Conservation (phyloP, 2,329 filamentous ascomycete species). For the Cordyceps farinosa region DNA sequence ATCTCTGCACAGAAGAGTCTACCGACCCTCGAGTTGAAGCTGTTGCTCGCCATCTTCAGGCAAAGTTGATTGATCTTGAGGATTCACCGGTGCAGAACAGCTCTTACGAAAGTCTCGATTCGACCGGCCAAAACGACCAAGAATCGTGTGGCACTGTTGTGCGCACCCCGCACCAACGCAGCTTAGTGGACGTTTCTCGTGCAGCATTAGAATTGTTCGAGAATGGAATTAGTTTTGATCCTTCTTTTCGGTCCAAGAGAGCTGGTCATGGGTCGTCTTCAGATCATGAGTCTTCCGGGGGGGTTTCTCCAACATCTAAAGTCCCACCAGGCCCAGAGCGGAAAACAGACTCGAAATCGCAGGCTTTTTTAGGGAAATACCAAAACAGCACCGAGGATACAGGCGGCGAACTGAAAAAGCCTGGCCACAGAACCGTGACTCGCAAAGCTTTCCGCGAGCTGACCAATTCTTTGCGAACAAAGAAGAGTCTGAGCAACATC, state of each 20-base stretch:
- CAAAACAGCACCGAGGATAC: background rate
- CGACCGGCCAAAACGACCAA: background rate
- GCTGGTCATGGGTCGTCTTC: background rate
- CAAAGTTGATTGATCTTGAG: constrained; percentile 18
- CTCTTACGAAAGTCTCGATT: constrained; percentile 4
- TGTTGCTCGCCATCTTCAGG: background rate
- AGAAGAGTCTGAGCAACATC: background rate
- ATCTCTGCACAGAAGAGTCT: background rate
- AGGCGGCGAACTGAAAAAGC: background rate
- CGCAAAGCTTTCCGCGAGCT: constrained; percentile 37
- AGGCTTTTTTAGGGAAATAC: constrained; percentile 23
- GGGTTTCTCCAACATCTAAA: constrained; percentile 12
- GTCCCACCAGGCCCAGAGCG: background rate
- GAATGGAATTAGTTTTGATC: constrained; percentile 31
- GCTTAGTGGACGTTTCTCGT: constrained; percentile 24
- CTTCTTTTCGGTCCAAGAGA: constrained; percentile 16
- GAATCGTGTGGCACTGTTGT: constrained; percentile 39
- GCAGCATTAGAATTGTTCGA: constrained; percentile 30
- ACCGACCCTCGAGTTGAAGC: background rate
- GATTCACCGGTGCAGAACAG: background rate
- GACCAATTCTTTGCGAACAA: constrained; percentile 3
- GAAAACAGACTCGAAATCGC: background rate
- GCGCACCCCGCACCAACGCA: constrained; percentile 30
- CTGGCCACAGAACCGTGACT: background rate
- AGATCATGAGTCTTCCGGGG: background rate